Conservation (phyloP, 495 filamentous ascomycete genomes). For the Lasiosphaeria miniovina region DNA sequence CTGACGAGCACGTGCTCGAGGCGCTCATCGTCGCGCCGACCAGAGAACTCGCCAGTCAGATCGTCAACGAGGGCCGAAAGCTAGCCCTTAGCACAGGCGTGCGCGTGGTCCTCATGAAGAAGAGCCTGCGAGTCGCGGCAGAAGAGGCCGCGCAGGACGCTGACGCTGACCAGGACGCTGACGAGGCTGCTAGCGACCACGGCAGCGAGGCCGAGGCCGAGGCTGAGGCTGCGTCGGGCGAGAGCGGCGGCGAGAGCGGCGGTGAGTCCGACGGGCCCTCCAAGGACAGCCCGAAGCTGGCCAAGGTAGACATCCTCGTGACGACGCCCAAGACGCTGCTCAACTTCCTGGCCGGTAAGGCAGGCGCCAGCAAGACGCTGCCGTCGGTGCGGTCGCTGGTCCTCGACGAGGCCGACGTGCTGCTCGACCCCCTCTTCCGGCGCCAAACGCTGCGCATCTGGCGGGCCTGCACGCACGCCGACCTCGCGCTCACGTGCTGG, state of each 20-base stretch:
- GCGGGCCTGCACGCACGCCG: constrained; percentile 64
- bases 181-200: constrained; percentile 19
- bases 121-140: constrained; percentile 68
- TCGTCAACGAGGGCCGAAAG: constrained; percentile 88
- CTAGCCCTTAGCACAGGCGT: constrained; percentile 73
- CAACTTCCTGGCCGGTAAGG: constrained; percentile 62
- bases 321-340: constrained; percentile 80
- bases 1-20: constrained; percentile 51
- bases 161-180: constrained; percentile 42
- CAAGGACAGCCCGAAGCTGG: constrained; percentile 37
- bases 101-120: constrained; percentile 77
- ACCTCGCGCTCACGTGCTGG: constrained; percentile 76
- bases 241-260: constrained; percentile 26
- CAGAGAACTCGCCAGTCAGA: constrained; percentile 86
- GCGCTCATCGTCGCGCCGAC: constrained; percentile 85
- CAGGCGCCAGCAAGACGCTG: constrained; percentile 46
- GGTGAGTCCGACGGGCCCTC: constrained; percentile 36
- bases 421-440: constrained; percentile 85
- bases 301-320: constrained; percentile 80
- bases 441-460: constrained; percentile 88
- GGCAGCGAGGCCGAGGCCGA: constrained; percentile 13
- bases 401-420: constrained; percentile 91
- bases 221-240: constrained; percentile 37
- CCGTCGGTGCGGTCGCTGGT: constrained; percentile 68
- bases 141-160: constrained; percentile 37